Base-by-base conservation (phyloP, 2,329 filamentous ascomycete species). In the Talaromyces sp. region DNA sequence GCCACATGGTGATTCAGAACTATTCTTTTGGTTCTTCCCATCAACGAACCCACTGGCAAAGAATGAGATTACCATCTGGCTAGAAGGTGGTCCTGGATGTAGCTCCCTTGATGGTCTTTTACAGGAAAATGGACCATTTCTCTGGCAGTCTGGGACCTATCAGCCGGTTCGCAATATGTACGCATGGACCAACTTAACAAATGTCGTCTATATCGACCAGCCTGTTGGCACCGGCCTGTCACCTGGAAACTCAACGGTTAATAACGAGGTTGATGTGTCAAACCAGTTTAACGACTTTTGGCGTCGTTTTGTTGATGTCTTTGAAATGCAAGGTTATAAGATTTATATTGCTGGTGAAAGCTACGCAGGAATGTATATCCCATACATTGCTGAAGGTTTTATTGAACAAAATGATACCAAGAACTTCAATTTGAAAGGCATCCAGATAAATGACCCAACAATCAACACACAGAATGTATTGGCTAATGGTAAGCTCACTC, bases 331-430 rank as follows among this genome's bases (percentile, higher is more conserved):
- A 22, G 82, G 83, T 13, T 85, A 83, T 67, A 89, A 89, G 65
- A 82, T 92, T 10, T 93, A 89, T 72, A 84, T 95, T 61, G 82
- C 88, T 0, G 91, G 89, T 7, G 89, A 91, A 72, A 88, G 83
- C 0, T 92, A 90, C 67, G 88, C 84, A 0, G 89, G 89, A 17
- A 75, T 79, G 67, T 89, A 87, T 67, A 84, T 88, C 2, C 88
- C 89, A 0, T 92, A 91, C 70, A 88, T 93, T 62, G 85, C 88
- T 1, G 84, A 87, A 67, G 86, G 85, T 30, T 90, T 95, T 82
- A 78, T 93, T 65, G 85, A 90, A 60, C 80, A 81, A 56, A 84
- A 90, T 7, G 83, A 92, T 73, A 84, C 79, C 4, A 78, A 77
- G 9, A 87, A 91, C 75, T 92, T 85, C 73, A 83, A 92, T 70